Conservation (phyloP, 306 rosid species). For the Malus sylvestris region DNA sequence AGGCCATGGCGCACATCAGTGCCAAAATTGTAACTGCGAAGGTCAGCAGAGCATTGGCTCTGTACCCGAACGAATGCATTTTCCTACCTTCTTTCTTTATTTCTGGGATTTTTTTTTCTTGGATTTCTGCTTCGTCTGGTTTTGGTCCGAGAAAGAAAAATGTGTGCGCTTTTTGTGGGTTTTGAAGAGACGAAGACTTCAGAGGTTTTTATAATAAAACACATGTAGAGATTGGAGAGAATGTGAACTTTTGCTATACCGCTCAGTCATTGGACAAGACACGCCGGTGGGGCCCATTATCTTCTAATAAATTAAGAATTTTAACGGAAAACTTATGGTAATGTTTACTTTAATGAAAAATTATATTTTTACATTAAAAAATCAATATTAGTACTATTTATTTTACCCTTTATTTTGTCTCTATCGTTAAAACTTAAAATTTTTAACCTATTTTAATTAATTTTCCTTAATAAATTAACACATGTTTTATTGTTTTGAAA, state of each 20-base stretch:
- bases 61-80: conserved; percentile 84
- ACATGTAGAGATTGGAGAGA: neutral
- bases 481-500: too few species aligned
- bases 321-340: fast-evolving
- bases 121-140: neutral
- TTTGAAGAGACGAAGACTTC: neutral
- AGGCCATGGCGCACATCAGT: conserved; percentile 71
- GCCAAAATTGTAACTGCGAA: conserved; percentile 78
- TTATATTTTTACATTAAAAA: too few species aligned
- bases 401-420: fast-evolving
- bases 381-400: too few species aligned
- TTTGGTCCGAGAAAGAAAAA: neutral
- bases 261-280: conserved; percentile 40
- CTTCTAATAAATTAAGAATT: too few species aligned
- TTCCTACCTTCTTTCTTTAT: neutral
- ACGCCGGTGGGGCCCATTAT: conserved; percentile 19
- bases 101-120: neutral
- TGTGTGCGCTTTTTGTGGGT: too few species aligned
- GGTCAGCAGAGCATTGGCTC: conserved; percentile 80
- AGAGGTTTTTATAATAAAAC: neutral
- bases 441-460: too few species aligned
- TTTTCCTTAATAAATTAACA: too few species aligned
- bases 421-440: too few species aligned
- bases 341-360: too few species aligned
- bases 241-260: neutral